These are phyloP conservation scores for Phoma sp. DNA, from an alignment of 2,329 filamentous ascomycete species.

Conservation along the genomic window DNA sequence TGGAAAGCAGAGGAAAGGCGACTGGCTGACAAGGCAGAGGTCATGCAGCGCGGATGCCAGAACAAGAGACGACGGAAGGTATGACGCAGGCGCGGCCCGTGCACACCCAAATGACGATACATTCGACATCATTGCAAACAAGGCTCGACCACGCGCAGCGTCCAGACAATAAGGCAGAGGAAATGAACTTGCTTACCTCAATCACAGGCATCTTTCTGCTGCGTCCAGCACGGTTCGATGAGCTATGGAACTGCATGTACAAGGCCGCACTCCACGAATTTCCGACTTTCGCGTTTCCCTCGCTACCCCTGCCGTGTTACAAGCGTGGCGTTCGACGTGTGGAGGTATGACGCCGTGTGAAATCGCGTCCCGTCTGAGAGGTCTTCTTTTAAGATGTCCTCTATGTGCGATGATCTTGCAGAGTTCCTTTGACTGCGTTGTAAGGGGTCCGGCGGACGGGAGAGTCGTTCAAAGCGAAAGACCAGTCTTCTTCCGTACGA, in stretches of 20 bases:
- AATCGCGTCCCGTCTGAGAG: constrained; percentile 31
- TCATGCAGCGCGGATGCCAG: constrained; percentile 33
- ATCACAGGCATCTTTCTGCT: constrained; percentile 43
- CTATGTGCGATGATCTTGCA: too few species aligned
- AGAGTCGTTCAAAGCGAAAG: constrained; percentile 4
- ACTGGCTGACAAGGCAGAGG: constrained; percentile 28
- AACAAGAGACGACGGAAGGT: constrained; percentile 31
- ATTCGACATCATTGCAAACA: constrained; percentile 31
- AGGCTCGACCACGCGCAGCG: constrained; percentile 12
- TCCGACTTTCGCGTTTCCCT: constrained; percentile 10
- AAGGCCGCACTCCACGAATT: constrained; percentile 1
- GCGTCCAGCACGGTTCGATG: constrained; percentile 22
- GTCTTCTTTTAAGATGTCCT: too few species aligned
- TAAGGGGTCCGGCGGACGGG: constrained; percentile 23
- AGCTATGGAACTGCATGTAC: constrained; percentile 30
- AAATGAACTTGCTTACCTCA: constrained; percentile 40
- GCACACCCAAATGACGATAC: constrained; percentile 34
- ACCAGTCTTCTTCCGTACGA: not conserved
- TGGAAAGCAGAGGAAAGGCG: constrained; percentile 17
- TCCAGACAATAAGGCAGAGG: constrained; percentile 18
- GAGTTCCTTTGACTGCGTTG: constrained; percentile 24
- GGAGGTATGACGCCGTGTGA: constrained; percentile 36
- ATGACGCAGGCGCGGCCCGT: constrained; percentile 26
- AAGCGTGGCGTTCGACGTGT: constrained; percentile 21
- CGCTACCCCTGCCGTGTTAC: constrained; percentile 24